phyloP scores from a whole-genome alignment of 495 filamentous ascomycete genomes.

The Tetracladium marchalianum region DNA sequence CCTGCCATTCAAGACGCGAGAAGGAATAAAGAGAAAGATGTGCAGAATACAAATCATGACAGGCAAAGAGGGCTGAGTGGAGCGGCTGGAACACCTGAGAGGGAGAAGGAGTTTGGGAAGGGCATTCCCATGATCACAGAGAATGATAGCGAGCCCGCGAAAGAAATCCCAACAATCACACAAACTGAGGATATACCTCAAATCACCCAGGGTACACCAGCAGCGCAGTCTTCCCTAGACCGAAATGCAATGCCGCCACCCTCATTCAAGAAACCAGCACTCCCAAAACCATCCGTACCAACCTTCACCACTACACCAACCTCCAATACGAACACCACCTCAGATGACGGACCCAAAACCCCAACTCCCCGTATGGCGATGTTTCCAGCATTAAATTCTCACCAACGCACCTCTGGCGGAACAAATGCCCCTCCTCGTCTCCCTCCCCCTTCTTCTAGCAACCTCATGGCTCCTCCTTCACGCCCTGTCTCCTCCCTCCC shows the following conservation, averaged over 20 bases:
- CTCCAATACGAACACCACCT: not conserved
- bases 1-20: conserved; percentile 2
- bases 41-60: not conserved
- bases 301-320: conserved; percentile 5
- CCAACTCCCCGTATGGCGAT: conserved; percentile 17
- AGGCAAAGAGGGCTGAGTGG: not conserved
- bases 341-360: not conserved
- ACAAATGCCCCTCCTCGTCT: conserved; percentile 9
- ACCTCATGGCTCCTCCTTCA: conserved; percentile 14
- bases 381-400: conserved; percentile 33
- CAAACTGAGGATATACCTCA: not conserved
- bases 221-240: conserved; percentile 18
- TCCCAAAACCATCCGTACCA: conserved; percentile 9
- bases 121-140: not conserved
- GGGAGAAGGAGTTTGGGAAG: no score
- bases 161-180: not conserved
- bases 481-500: conserved; percentile 21
- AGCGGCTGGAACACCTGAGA: not conserved
- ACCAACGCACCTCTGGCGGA: conserved; percentile 24
- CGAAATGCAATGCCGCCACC: conserved; percentile 25
- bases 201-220: not conserved
- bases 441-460: conserved; percentile 7
- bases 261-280: conserved; percentile 12
- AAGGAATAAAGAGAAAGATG: conserved; percentile 3
- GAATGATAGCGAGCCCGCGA: not conserved